Base-by-base conservation (phyloP, 164 flowering plant genomes). In the Dillenia turbinata region DNA sequence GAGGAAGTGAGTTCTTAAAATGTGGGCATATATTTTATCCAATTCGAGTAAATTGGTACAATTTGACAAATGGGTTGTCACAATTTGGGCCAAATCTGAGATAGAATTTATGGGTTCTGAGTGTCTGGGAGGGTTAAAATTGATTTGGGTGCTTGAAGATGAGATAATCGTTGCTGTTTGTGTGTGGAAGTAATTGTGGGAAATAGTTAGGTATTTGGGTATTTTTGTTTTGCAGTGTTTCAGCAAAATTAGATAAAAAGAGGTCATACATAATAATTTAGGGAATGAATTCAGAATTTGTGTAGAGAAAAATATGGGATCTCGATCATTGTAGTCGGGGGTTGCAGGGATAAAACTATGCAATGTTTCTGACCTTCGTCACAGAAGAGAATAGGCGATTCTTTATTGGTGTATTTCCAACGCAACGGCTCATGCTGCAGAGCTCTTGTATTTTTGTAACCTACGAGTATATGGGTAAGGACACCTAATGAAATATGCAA, bases 1-100 rank as follows among this genome's bases (percentile, higher is more conserved):
- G 9, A 80, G 73, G 7, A 77, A 14, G 26, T 55, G 78, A 66
- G 82, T 71, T 60, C 76, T 64, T 60, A 84, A 67, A 11, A 84
- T 53, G 1, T 64, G 73, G 54, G 81, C 80, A 47, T 78, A 61
- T 2, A 73, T 59, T 66, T 69, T 82, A 57, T 62, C 71, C 44
- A 84, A 52, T 43, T 77, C 64, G 1, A 19, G 51, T 17, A 81
- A 48, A 62, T 52, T 72, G 9, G 70, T 50, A 67, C 80, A 84
- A 45, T 71, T 68, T 9, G 82, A 73, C 52, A 81, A 54, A 5
- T 51, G 79, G 64, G 71, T 63, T 10, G 75, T 45, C 22, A 73
- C 48, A 54, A 57, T 56, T 64, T 69, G 56, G 15, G 66, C 54
- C n/a, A 67, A 63, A 55, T 78, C 59, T 14, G 43, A 47, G 53